Evolutionary conservation across 108 stramenopile genomes (phyloP).

Genomic region (Fistulifera pelliculosa): DNA sequence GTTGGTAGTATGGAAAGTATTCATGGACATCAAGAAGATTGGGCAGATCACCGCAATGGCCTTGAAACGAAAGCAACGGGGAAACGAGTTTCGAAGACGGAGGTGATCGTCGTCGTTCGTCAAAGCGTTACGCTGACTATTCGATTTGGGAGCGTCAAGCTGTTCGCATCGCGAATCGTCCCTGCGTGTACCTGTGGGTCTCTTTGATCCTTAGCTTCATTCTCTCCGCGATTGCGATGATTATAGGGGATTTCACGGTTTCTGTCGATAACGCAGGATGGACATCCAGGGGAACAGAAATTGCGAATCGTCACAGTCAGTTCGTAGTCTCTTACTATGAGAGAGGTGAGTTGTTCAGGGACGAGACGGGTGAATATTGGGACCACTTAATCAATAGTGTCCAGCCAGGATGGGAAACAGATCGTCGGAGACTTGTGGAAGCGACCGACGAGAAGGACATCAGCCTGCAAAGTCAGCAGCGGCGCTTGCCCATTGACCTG

Average conservation of each 20-base stretch:
- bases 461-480: too few relatives aligned
- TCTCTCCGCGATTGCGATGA: conserved; percentile 15
- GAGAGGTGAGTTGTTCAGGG: conserved; percentile 14
- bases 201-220: conserved; percentile 9
- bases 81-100: too few relatives aligned
- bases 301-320: conserved; percentile 40
- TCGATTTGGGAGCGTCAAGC: conserved; percentile 3
- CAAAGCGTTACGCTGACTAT: too few relatives aligned
- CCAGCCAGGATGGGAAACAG: conserved; percentile 26
- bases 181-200: conserved; percentile 15
- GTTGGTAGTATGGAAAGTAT: too few relatives aligned
- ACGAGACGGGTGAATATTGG: conserved; percentile 18
- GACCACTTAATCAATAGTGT: conserved; percentile 27
- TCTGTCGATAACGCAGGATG: conserved; percentile 39
- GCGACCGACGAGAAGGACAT: background rate
- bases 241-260: conserved; percentile 29
- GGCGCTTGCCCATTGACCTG: background rate
- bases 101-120: too few relatives aligned
- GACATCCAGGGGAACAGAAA: conserved; percentile 31
- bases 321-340: conserved; percentile 9
- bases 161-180: conserved; percentile 16
- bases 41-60: too few relatives aligned
- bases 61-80: too few relatives aligned
- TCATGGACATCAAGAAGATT: too few relatives aligned
- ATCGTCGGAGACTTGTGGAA: background rate